These are phyloP conservation scores for Saccharomycopsis hybrid DNA, from an alignment of 1,139 yeast genomes.

Conservation along the genomic window DNA sequence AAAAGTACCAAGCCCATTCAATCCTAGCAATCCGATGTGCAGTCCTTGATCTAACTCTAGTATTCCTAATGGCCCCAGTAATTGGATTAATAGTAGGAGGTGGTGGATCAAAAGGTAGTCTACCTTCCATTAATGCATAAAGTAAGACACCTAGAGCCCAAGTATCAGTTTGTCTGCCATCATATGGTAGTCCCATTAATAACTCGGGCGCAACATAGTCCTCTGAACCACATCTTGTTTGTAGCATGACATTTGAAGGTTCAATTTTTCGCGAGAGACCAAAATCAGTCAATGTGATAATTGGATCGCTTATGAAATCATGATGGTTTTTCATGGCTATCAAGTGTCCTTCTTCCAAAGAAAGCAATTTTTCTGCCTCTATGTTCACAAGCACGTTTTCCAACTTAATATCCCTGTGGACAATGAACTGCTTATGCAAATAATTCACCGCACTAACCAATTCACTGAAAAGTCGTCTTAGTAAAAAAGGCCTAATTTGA, in stretches of 20 bases:
- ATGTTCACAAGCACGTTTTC: slow-evolving; percentile 65
- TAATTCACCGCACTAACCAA: slow-evolving; percentile 63
- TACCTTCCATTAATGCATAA: slow-evolving; percentile 72
- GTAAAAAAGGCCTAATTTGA: slow-evolving; percentile 37
- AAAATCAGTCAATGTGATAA: slow-evolving; percentile 75
- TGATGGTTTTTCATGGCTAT: slow-evolving; percentile 22
- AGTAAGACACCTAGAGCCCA: slow-evolving; percentile 95
- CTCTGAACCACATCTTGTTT: slow-evolving; percentile 91
- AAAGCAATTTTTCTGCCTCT: slow-evolving; percentile 30
- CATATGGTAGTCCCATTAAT: slow-evolving; percentile 81
- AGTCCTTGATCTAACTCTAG: slow-evolving; percentile 52
- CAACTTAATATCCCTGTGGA: slow-evolving; percentile 83
- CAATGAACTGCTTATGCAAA: slow-evolving; percentile 58
- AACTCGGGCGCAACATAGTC: slow-evolving; percentile 94
- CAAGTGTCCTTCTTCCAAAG: too few species aligned
- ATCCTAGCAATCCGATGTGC: slow-evolving; percentile 89
- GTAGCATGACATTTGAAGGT: slow-evolving; percentile 51
- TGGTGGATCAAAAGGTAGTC: slow-evolving; percentile 84
- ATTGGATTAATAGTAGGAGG: slow-evolving; percentile 35
- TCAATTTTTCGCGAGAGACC: slow-evolving; percentile 73
- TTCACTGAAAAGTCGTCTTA: slow-evolving; percentile 64
- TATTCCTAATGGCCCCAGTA: slow-evolving; percentile 33
- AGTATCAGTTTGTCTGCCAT: slow-evolving; percentile 82
- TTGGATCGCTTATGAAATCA: slow-evolving; percentile 28
- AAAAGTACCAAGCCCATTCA: slow-evolving; percentile 78